phyloP scores from a whole-genome alignment of 257 asterid species.

The Solanum habrochaites region DNA sequence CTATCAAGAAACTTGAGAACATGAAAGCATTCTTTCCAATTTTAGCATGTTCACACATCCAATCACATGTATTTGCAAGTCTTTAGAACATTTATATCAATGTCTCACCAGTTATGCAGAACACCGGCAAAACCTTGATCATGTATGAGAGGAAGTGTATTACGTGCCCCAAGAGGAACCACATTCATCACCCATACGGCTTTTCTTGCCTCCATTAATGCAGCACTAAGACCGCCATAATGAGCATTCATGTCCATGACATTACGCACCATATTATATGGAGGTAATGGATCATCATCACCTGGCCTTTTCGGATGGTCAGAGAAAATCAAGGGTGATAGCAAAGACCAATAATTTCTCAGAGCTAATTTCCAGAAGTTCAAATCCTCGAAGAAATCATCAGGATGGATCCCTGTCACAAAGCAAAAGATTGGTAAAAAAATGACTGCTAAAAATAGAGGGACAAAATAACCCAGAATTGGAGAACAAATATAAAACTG shows the following conservation, averaged over 20 bases:
- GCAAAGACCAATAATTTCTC: slow-evolving; percentile 87
- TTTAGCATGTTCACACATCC: neutral
- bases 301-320: slow-evolving; percentile 99
- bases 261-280: slow-evolving; percentile 86
- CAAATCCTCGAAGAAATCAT: slow-evolving; percentile 61
- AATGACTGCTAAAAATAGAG: neutral
- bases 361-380: slow-evolving; percentile 69
- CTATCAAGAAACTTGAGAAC: neutral
- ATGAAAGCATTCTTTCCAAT: neutral
- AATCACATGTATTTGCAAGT: neutral
- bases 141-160: slow-evolving; percentile 68
- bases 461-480: neutral
- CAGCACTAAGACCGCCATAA: slow-evolving; percentile 77
- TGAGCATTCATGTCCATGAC: slow-evolving; percentile 94
- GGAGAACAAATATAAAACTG: neutral
- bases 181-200: slow-evolving; percentile 95
- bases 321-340: slow-evolving; percentile 89
- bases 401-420: slow-evolving; percentile 55
- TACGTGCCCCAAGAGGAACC: slow-evolving; percentile 56
- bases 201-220: slow-evolving; percentile 59
- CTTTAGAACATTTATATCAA: neutral
- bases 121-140: slow-evolving; percentile 75
- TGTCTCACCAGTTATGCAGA: slow-evolving; percentile 70
- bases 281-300: slow-evolving; percentile 90
- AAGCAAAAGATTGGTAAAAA: neutral